These are phyloP conservation scores for Globisporangium parvum DNA, from an alignment of 352 stramenopile genomes.

Conservation along the genomic window DNA sequence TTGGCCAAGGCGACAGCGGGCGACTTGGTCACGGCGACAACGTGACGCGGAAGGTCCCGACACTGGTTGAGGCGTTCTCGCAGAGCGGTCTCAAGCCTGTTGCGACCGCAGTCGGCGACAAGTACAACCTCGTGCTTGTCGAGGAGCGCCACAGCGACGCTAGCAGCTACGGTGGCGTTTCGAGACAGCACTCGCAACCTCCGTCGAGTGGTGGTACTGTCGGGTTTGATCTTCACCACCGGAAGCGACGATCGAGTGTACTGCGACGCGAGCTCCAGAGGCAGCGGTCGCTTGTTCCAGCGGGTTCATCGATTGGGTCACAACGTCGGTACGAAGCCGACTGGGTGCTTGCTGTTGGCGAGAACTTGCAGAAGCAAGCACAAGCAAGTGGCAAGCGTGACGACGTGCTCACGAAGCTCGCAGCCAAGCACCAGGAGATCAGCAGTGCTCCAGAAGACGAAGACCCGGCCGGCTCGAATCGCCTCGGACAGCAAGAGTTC, in stretches of 20 bases:
- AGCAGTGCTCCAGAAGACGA: background rate
- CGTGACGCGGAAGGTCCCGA: constrained; percentile 52
- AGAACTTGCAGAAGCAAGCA: constrained; percentile 5
- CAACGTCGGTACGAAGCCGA: background rate
- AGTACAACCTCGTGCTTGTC: constrained; percentile 81
- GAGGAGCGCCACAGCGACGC: constrained; percentile 17
- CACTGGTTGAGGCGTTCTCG: constrained; percentile 47
- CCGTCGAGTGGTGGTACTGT: background rate
- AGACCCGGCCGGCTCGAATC: no score
- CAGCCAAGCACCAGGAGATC: background rate
- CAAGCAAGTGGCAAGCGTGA: background rate
- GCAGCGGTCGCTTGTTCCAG: background rate
- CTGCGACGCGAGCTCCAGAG: constrained; percentile 8
- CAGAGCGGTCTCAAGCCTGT: constrained; percentile 46
- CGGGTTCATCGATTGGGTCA: background rate
- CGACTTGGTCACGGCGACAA: constrained; percentile 69
- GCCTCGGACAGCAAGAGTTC: background rate
- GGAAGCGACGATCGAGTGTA: constrained; percentile 3
- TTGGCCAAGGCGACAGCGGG: constrained; percentile 75
- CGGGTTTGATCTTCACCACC: background rate
- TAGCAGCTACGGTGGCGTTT: background rate
- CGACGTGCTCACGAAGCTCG: no score
- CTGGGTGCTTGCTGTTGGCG: constrained; percentile 11
- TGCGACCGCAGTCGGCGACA: constrained; percentile 78
- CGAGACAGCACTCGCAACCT: background rate